A percentile compares a stretch with the other conserved stretches of the same genome.
Evolutionary conservation across 805 yeast species (phyloP).

Genomic region (Isabelozyma pseudorhagii): DNA sequence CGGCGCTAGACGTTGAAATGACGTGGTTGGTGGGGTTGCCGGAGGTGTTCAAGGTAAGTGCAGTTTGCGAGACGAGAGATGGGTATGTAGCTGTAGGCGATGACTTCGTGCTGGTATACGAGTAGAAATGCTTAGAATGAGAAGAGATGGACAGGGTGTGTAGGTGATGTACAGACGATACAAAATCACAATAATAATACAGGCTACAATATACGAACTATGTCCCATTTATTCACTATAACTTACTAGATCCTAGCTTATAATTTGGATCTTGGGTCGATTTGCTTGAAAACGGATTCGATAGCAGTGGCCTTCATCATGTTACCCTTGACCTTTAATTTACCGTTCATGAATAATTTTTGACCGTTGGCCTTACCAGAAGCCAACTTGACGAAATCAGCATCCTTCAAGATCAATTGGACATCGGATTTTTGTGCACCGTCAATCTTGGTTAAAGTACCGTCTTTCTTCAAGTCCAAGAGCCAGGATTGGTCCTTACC

Average conservation of each 20-base stretch:
- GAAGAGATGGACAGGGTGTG: too few relatives aligned
- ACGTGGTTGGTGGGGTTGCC: slow-evolving; percentile 20
- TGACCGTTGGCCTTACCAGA: slow-evolving; percentile 82
- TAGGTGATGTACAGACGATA: too few relatives aligned
- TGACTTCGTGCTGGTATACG: slow-evolving; percentile 4
- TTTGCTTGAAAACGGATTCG: slow-evolving; percentile 60
- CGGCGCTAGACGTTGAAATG: not conserved
- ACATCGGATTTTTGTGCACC: slow-evolving; percentile 57
- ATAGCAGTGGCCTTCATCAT: slow-evolving; percentile 85
- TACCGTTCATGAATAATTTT: slow-evolving; percentile 78
- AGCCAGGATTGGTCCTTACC: slow-evolving; percentile 62
- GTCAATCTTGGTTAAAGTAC: slow-evolving; percentile 41
- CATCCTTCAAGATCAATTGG: slow-evolving; percentile 61
- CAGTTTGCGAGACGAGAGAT: slow-evolving; percentile 4
- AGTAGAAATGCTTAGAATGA: not conserved
- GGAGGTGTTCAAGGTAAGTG: slow-evolving; percentile 18
- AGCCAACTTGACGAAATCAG: slow-evolving; percentile 67
- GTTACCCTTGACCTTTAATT: slow-evolving; percentile 84
- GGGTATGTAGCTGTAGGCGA: slow-evolving; percentile 9
- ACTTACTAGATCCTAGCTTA: slow-evolving; percentile 11
- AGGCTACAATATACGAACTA: not conserved
- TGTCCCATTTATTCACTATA: not conserved
- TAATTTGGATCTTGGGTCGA: slow-evolving; percentile 45
- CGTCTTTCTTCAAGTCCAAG: slow-evolving; percentile 63
- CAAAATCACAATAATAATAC: not conserved